A percentile compares a stretch with the other conserved stretches of the same genome.
Conservation (phyloP, 768 basidiomycete genomes). For the Amanita molliuscula region DNA sequence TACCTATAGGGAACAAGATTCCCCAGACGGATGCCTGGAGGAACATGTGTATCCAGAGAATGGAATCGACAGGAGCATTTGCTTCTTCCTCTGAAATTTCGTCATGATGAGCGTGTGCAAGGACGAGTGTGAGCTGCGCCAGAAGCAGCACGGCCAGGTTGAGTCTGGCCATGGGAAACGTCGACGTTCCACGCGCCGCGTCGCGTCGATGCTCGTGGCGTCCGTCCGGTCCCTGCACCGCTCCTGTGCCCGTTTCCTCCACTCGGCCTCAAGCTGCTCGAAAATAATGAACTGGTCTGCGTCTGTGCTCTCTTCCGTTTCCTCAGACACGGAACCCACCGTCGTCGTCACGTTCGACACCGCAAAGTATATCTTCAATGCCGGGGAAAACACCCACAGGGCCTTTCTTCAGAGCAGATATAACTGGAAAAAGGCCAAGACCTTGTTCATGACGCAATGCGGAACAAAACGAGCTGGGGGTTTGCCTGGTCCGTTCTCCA, state of each 20-base stretch:
- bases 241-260: neutral
- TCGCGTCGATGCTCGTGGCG: neutral
- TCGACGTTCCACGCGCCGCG: too few relatives aligned
- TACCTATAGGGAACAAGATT: conserved; percentile 74
- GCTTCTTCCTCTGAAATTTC: conserved; percentile 52
- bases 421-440: conserved; percentile 57
- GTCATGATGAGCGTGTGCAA: conserved; percentile 59
- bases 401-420: conserved; percentile 58
- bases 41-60: conserved; percentile 76
- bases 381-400: conserved; percentile 71
- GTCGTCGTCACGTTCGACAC: conserved; percentile 67
- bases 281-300: conserved; percentile 50
- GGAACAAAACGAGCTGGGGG: conserved; percentile 58
- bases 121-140: conserved; percentile 14
- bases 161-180: neutral
- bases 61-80: conserved; percentile 59
- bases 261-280: neutral
- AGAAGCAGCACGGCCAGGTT: conserved; percentile 3
- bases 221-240: neutral
- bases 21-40: conserved; percentile 80
- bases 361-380: conserved; percentile 84
- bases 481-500: conserved; percentile 51
- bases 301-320: conserved; percentile 43
- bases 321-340: conserved; percentile 76
- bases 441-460: conserved; percentile 63